Conservation (phyloP, 148 eudicot species). For the Camellia japonica region DNA sequence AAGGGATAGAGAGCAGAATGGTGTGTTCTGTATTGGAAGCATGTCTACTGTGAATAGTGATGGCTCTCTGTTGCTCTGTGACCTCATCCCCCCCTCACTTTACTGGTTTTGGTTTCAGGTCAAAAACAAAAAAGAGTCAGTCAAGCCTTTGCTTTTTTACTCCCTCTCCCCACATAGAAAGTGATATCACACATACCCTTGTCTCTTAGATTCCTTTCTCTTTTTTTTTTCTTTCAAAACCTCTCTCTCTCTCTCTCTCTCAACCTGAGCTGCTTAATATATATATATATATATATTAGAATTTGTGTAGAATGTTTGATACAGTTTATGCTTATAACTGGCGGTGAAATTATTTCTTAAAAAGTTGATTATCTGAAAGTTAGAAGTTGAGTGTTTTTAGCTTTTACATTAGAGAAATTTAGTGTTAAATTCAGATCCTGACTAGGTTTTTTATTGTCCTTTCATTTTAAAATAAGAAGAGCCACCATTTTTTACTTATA, state of each 20-base stretch:
- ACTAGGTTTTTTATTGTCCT: too few species aligned
- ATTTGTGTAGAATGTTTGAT: too few species aligned
- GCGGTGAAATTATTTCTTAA: too few species aligned
- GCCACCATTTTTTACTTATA: too few species aligned
- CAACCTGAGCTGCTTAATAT: not conserved
- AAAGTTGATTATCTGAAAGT: too few species aligned
- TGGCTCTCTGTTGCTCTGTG: conserved; percentile 11
- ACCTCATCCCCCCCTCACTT: too few species aligned
- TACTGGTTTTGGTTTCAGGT: not conserved
- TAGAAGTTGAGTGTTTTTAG: too few species aligned
- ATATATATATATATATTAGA: too few species aligned
- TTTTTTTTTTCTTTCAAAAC: conserved; percentile 7
- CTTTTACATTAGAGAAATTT: too few species aligned
- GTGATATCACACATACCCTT: conserved; percentile 24
- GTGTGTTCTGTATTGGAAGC: not conserved
- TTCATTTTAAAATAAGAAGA: too few species aligned
- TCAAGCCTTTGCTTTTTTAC: conserved; percentile 15
- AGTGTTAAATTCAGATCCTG: too few species aligned
- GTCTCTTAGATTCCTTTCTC: conserved; percentile 15
- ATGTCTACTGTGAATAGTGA: conserved; percentile 1
- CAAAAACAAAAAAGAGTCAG: conserved; percentile 11
- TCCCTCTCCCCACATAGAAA: conserved; percentile 28
- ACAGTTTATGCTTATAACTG: too few species aligned
- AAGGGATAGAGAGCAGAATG: not conserved
- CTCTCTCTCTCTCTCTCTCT: conserved; percentile 20